phyloP scores from a whole-genome alignment of 2,329 filamentous ascomycete species.

The Aspergillaceae sp. region DNA sequence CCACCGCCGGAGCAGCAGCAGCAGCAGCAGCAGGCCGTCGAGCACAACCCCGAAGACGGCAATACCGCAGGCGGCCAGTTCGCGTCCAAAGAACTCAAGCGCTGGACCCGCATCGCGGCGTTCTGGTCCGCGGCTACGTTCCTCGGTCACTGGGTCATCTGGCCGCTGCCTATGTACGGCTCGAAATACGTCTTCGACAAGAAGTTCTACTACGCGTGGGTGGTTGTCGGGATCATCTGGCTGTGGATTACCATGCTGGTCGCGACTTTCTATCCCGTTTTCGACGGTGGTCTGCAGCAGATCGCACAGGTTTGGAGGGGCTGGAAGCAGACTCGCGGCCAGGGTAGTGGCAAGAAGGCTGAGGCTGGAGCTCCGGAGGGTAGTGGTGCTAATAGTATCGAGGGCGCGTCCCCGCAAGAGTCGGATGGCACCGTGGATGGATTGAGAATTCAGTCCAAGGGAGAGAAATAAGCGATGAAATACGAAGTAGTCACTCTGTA shows the following conservation, averaged over 20 bases:
- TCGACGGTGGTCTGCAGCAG: conserved; percentile 37
- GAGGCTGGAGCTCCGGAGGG: neutral
- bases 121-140: conserved; percentile 44
- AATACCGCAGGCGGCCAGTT: conserved; percentile 7
- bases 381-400: too few species aligned
- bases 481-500: too few species aligned
- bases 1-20: neutral
- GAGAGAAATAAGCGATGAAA: neutral
- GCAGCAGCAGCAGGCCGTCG: neutral
- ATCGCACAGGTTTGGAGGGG: conserved; percentile 14
- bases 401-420: too few species aligned
- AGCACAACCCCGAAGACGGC: conserved; percentile 3
- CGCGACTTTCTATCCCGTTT: conserved; percentile 42
- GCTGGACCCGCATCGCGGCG: conserved; percentile 41
- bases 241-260: conserved; percentile 45
- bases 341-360: neutral
- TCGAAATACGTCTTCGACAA: conserved; percentile 43
- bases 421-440: too few species aligned
- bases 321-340: neutral
- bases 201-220: conserved; percentile 44
- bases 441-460: neutral
- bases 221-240: conserved; percentile 46
- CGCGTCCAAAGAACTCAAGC: conserved; percentile 32
- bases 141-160: conserved; percentile 46
- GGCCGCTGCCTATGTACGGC: conserved; percentile 49